Conservation (phyloP, 1,284 basidiomycete genomes). For the Trichosporon faecale region DNA sequence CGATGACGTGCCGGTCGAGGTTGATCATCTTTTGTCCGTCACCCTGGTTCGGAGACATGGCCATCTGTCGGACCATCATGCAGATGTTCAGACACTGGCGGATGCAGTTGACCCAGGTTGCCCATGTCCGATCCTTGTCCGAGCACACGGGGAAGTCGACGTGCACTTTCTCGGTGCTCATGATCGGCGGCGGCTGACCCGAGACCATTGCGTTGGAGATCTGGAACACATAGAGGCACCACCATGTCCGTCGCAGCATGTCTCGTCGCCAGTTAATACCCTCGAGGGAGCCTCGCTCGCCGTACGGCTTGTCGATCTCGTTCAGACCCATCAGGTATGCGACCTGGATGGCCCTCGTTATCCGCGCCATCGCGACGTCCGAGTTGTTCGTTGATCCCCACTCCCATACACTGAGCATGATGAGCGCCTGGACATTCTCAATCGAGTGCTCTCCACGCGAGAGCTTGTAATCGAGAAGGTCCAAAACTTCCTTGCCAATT, state of each 20-base stretch:
- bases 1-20: slow-evolving; percentile 43
- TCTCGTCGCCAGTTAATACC: slow-evolving; percentile 47
- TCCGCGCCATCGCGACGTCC: slow-evolving; percentile 31
- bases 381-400: slow-evolving; percentile 46
- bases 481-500: slow-evolving; percentile 30
- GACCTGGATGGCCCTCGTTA: slow-evolving; percentile 39
- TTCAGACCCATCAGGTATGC: slow-evolving; percentile 50
- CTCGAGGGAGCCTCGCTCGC: slow-evolving; percentile 32
- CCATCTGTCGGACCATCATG: slow-evolving; percentile 41
- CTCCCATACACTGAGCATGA: slow-evolving; percentile 49
- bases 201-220: slow-evolving; percentile 36
- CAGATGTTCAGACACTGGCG: slow-evolving; percentile 41
- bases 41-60: slow-evolving; percentile 25
- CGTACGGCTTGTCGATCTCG: slow-evolving; percentile 37
- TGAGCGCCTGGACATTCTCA: slow-evolving; percentile 47
- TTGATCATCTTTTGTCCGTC: slow-evolving; percentile 30
- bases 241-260: slow-evolving; percentile 51
- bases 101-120: slow-evolving; percentile 46
- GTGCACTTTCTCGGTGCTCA: slow-evolving; percentile 22
- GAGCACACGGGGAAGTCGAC: slow-evolving; percentile 48
- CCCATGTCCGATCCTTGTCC: slow-evolving; percentile 45
- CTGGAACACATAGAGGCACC: slow-evolving; percentile 47
- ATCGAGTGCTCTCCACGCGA: slow-evolving; percentile 25
- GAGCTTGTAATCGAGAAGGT: slow-evolving; percentile 24
- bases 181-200: slow-evolving; percentile 33